Evolutionary conservation across 768 basidiomycete species (phyloP), one percentile per base, ranked within the genome.

Genomic region (Termitomyces bulborhizus): DNA sequence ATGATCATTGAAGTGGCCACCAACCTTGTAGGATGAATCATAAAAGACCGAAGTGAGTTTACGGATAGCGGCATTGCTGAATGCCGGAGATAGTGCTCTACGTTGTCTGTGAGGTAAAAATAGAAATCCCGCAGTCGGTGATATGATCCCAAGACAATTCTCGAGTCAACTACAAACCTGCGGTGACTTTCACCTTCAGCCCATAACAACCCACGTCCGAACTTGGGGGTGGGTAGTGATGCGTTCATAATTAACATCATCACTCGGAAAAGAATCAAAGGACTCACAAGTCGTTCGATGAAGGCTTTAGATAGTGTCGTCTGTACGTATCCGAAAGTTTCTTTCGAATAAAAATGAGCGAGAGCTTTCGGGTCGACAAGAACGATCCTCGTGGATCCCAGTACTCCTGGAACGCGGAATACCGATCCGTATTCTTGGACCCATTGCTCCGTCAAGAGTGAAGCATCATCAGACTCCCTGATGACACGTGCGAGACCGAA

Each of bases 321-420:
- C 36, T 75, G 76, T 0, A 73, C 63, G 57, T 84, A 84, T 0
- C 67, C 70, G 46, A 68, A 78, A 0, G 81, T 77, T 49, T 84
- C 83, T 53, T 66, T 72, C 13, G 76, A 68, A 54, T 73, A 80
- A 41, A 81, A 73, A 57, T 84, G 80, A 0, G 74, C 69, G 18
- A 79, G 65, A 0, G 83, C 81, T 64, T 76, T 81, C 3, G 75
- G 75, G 57, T 81, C 81, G 43, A 71, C 68, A 5, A 80, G 63
- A 4, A 77, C 60, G 24, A 81, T 60, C 4, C 59, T 60, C 7
- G 50, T 64, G 0, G 68, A 60, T 0, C 76, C 76, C 6, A 81
- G 56, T 0, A 65, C 57, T 1, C 60, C 59, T 0, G 80, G 72
- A n/a, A 81, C 54, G 15, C 65, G 49, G 57, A 68, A 84, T 0